Conservation (phyloP, 2,329 filamentous ascomycete species). For the Diplodia corticola region DNA sequence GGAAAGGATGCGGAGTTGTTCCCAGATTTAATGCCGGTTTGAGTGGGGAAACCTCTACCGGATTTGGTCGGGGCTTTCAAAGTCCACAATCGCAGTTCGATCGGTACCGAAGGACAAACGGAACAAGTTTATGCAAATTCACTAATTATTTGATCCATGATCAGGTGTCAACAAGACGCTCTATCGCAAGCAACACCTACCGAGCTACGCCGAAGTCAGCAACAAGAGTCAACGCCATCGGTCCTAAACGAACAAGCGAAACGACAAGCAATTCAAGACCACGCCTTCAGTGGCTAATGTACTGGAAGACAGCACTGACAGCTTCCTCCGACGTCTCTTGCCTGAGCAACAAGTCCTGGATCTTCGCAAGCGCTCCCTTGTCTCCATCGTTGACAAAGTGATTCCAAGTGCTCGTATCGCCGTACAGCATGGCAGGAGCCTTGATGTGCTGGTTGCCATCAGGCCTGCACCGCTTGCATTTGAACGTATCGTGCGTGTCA, state of each 20-base stretch:
- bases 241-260: not conserved
- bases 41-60: too few species aligned
- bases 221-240: not conserved
- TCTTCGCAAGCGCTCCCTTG: slow-evolving; percentile 67
- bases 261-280: not conserved
- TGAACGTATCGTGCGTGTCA: slow-evolving; percentile 98
- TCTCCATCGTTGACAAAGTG: slow-evolving; percentile 82
- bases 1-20: too few species aligned
- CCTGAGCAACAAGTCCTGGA: slow-evolving; percentile 86
- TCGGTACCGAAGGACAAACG: too few species aligned
- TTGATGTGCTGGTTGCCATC: slow-evolving; percentile 87
- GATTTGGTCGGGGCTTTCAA: too few species aligned
- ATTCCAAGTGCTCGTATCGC: slow-evolving; percentile 99
- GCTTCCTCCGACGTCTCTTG: slow-evolving; percentile 78
- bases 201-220: not conserved
- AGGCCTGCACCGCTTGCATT: slow-evolving; percentile 86
- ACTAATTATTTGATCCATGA: too few species aligned
- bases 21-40: too few species aligned
- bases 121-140: too few species aligned
- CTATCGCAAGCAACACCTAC: not conserved
- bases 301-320: slow-evolving; percentile 96
- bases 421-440: slow-evolving; percentile 91
- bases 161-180: not conserved
- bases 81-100: too few species aligned
- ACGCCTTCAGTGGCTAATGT: slow-evolving; percentile 75